Conservation (phyloP, 2,329 filamentous ascomycete genomes). For the Huntiella bhutanensis region DNA sequence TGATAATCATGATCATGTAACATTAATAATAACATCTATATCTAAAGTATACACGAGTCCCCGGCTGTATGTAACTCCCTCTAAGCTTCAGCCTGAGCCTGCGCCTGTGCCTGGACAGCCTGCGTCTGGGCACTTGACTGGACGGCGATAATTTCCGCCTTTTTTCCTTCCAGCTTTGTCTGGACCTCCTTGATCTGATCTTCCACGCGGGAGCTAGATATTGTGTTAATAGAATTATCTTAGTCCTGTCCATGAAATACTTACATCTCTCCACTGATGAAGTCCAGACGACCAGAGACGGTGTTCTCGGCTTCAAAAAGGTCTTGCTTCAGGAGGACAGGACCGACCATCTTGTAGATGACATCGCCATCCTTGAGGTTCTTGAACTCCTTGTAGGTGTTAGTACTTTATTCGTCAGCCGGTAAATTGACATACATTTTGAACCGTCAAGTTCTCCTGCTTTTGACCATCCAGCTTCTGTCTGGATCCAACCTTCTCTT, state of each 20-base stretch:
- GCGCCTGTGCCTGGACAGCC: constrained; percentile 7
- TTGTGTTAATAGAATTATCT: constrained; percentile 4
- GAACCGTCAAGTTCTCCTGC: constrained; percentile 78
- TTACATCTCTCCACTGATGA: constrained; percentile 86
- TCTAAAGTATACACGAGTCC: too few species aligned
- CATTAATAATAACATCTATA: background rate
- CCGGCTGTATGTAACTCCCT: too few species aligned
- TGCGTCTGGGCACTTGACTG: constrained; percentile 30
- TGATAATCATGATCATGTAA: constrained; percentile 4
- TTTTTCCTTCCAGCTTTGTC: constrained; percentile 38
- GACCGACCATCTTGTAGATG: constrained; percentile 92
- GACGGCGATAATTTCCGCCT: constrained; percentile 37
- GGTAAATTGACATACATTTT: constrained; percentile 37
- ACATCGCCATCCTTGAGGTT: constrained; percentile 61
- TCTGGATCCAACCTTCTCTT: constrained; percentile 53
- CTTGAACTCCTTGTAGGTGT: constrained; percentile 50
- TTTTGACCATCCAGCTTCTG: constrained; percentile 89
- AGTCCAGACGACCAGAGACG: constrained; percentile 77
- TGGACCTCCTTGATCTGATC: constrained; percentile 35
- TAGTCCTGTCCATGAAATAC: constrained; percentile 16
- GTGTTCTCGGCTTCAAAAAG: constrained; percentile 76
- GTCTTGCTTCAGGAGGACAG: constrained; percentile 86
- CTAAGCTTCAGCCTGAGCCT: background rate
- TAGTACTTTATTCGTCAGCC: background rate
- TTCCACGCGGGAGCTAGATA: constrained; percentile 21